Percentiles rank a stretch among this genome's conserved stretches.
Conservation (phyloP, 176 grass and related monocot genomes). For the Dendrocalamus sinicus region DNA sequence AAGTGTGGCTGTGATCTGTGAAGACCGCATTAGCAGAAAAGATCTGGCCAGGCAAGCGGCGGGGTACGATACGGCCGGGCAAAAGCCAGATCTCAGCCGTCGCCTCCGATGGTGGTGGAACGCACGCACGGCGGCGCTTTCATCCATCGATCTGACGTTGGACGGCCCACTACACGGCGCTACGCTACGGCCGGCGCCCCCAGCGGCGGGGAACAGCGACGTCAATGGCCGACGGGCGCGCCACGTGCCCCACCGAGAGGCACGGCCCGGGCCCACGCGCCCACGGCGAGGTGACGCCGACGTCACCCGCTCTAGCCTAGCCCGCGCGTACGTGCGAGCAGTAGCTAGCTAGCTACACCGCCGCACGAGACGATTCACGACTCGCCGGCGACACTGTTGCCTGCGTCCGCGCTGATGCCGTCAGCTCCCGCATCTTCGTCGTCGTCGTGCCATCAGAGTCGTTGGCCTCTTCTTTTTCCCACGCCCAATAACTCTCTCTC, state of each 20-base stretch:
- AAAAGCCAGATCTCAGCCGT: too few relatives aligned
- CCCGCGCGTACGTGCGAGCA: neutral
- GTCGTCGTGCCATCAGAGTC: neutral
- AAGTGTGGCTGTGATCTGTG: too few relatives aligned
- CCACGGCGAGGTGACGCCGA: neutral
- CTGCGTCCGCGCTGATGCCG: neutral
- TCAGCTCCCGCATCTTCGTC: neutral
- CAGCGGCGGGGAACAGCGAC: constrained; percentile 40
- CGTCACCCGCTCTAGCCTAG: neutral
- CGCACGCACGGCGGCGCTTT: too few relatives aligned
- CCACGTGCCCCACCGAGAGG: constrained; percentile 37
- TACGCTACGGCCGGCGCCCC: neutral
- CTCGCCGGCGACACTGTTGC: neutral
- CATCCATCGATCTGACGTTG: constrained; percentile 25
- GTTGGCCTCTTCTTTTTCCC: neutral
- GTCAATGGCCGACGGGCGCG: constrained; percentile 19
- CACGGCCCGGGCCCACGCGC: neutral
- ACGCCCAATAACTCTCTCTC: too few relatives aligned
- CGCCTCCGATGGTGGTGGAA: too few relatives aligned
- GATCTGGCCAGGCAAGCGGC: too few relatives aligned
- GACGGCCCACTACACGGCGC: constrained; percentile 39
- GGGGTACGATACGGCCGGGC: neutral
- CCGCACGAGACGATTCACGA: neutral
- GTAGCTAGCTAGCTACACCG: neutral
- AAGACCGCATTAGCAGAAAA: too few relatives aligned